Evolutionary conservation across 2,329 filamentous ascomycete species (phyloP), one percentile per base, ranked within the genome.

Genomic region (Epichloe aotearoae): DNA sequence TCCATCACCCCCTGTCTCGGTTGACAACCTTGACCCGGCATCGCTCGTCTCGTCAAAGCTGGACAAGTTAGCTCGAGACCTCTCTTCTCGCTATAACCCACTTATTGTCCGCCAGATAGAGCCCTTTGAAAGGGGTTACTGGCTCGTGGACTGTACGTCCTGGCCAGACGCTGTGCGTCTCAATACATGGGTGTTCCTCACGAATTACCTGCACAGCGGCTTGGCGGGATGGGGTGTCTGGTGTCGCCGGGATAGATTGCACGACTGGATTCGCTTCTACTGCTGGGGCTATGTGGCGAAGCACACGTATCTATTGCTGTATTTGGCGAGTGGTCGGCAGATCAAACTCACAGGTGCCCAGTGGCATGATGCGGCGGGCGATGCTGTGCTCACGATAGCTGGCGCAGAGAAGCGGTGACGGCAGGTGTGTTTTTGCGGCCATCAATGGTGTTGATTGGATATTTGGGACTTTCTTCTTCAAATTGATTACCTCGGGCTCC

Each of bases 281-380:
- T 87, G 86, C 60, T 95, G 86, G 83, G 89, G 86, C 0, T 77
- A 83, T 54, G 69, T 88, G 1, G 79, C 80, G 0, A 75, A 80
- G 50, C 83, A 94, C 59, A 73, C 87, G 36, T 95, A 88, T 63
- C 66, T 93, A 4, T 64, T 90, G 39, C 65, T 95, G 0, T 91
- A 86, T 61, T 66, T 89, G 14, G 84, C 82, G 0, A 91, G 83
- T 58, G 73, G 78, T 51, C 74, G 83, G 34, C 73, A 73, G 53
- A 66, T 90, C 15, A 74, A 76, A 52, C 70, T 69, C 6, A 76
- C 76, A 8, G 76, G 76, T 0, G 70, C 79, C 14, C 68, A 69
- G 46, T 95, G 88, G 87, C 66, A 83, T 48, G 88, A 82, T 64
- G 79, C 74, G 0, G 73, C 74, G 1, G 82, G 81, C 1, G 60